A percentile compares a stretch with the other conserved stretches of the same genome.
Conservation (phyloP, 305 asterid genomes). For the Fraxinus angustifolia region DNA sequence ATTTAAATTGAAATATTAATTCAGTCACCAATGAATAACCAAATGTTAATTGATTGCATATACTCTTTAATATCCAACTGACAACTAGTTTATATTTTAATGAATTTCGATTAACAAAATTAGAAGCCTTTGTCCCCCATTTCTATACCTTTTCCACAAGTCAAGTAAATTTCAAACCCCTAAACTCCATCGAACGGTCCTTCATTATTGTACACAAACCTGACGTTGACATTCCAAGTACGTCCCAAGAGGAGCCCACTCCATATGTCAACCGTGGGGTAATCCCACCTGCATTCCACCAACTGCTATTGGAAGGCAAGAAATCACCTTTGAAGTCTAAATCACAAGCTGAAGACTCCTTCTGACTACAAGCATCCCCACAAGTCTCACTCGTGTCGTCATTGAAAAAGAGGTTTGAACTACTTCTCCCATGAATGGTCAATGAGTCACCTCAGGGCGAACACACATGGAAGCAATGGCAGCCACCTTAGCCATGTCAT, state of each 20-base stretch:
- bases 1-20: not conserved
- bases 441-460: conserved; percentile 82
- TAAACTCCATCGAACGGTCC: not conserved
- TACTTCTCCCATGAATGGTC: conserved; percentile 96
- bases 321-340: no score
- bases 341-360: no score
- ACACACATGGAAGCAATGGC: conserved; percentile 96
- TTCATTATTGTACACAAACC: not conserved
- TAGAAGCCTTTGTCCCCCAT: conserved; percentile 21
- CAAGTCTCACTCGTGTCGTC: conserved; percentile 61
- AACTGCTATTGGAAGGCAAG: no score
- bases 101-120: conserved; percentile 35
- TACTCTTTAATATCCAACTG: conserved; percentile 27
- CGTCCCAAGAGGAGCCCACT: not conserved
- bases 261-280: no score
- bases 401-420: conserved; percentile 80
- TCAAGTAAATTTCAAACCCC: conserved; percentile 16
- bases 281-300: no score
- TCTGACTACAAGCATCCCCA: conserved; percentile 7
- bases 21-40: conserved; percentile 8
- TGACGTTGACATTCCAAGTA: not conserved
- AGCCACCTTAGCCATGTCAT: conserved; percentile 65
- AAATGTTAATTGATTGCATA: conserved; percentile 28
- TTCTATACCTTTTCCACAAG: conserved; percentile 9
- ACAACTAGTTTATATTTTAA: conserved; percentile 29